Base-by-base conservation (phyloP, 768 basidiomycete genomes). In the Tephrocybe sp. region DNA sequence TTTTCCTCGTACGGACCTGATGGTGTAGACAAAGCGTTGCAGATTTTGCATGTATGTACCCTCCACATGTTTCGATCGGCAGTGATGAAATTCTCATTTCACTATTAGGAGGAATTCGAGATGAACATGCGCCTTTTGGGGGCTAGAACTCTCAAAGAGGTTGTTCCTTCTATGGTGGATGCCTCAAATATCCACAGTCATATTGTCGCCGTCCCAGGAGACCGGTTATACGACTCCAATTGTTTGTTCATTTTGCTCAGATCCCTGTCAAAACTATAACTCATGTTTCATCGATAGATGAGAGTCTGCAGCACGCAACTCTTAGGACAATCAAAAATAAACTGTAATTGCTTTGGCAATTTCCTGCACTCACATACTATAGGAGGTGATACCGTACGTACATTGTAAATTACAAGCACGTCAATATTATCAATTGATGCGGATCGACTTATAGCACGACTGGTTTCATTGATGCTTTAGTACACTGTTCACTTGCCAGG, bases 71-170 rank as follows among this genome's bases (percentile, higher is more conserved):
- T 13, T 47, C 40, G 22, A 30, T 5, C 1, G n/a, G 47, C 30
- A 16, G 17, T 17, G 35, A 8, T 12, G 5, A 40, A 22, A 53
- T 39, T 38, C 40, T 43, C 22, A 34, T 12, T 6, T 53, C 8
- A 20, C 23, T n/a, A 26, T 9, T 5, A 98, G 92, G 92, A 95
- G 59, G 96, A 99, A 67, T 92, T 99, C 60, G 92, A 95, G 74
- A 98, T 98, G 96, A 94, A 96, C 69, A 79, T 98, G 81, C 86
- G 95, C 13, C 75, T 98, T 1, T 69, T 99, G 23, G 96, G 96
- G 6, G 94, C 94, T 0, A 82, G 77, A 3, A 87, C 80, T 0
- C 66, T 98, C 39, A 78, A 77, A 47, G 92, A 98, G 31, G 72
- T 98, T 49, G 82, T 84, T 0, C 90, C 89, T 0, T 81, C 83